A percentile compares a stretch with the other conserved stretches of the same genome.
phyloP scores from a whole-genome alignment of 2,329 filamentous ascomycete genomes.

The Ceratocystis cubensis region DNA sequence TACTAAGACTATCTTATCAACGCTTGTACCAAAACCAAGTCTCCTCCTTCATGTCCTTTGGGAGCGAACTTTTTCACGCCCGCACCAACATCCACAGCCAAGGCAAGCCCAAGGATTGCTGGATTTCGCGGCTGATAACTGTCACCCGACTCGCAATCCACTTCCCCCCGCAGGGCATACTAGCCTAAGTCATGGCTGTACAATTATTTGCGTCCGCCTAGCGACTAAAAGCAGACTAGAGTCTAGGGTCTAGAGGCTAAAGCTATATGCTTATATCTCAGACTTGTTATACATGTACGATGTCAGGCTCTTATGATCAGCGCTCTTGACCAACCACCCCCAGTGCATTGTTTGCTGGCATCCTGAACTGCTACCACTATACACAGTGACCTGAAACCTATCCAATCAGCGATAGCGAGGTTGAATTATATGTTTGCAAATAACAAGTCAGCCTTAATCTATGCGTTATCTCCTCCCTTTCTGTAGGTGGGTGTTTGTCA shows the following conservation, averaged over 20 bases:
- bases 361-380: neutral
- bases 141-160: neutral
- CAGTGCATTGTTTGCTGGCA: neutral
- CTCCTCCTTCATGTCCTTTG: too few species aligned
- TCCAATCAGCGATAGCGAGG: neutral
- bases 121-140: neutral
- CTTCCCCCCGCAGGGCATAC: neutral
- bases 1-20: slow-evolving; percentile 2
- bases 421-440: neutral
- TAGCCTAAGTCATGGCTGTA: neutral
- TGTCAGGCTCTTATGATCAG: neutral
- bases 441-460: neutral
- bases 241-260: too few species aligned
- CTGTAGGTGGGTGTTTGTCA: neutral
- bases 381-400: neutral
- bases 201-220: neutral
- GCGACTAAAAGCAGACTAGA: neutral
- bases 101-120: neutral
- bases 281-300: neutral
- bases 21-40: neutral
- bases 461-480: neutral
- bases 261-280: neutral
- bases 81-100: neutral
- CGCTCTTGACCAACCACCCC: neutral
- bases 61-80: neutral